phyloP scores from a whole-genome alignment of 2,329 filamentous ascomycete species.

The Chrysoporthe cubensis region DNA sequence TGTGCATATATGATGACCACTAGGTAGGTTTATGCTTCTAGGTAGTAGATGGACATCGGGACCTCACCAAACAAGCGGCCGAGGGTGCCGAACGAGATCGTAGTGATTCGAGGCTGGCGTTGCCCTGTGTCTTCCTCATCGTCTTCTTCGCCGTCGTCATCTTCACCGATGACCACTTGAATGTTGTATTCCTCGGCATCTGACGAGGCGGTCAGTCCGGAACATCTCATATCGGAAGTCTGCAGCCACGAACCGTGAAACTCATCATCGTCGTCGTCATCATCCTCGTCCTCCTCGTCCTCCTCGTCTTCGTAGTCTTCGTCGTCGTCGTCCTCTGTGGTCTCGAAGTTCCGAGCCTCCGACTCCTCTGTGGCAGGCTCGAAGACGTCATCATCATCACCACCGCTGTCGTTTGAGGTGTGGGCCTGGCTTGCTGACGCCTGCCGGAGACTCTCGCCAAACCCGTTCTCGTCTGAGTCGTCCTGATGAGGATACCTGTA shows the following conservation, averaged over 20 bases:
- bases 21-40: not conserved
- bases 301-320: conserved; percentile 34
- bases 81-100: conserved; percentile 12
- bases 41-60: not conserved
- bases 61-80: conserved; percentile 23
- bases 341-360: conserved; percentile 3
- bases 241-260: conserved; percentile 22
- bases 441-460: conserved; percentile 26
- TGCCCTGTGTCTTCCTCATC: conserved; percentile 12
- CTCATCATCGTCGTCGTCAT: conserved; percentile 34
- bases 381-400: conserved; percentile 16
- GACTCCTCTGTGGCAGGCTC: conserved; percentile 23
- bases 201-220: conserved; percentile 10
- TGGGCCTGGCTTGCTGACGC: conserved; percentile 11
- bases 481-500: conserved; percentile 27
- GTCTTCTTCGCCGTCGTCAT: conserved; percentile 30
- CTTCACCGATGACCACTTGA: conserved; percentile 29
- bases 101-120: not conserved
- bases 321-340: conserved; percentile 26
- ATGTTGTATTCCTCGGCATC: conserved; percentile 28
- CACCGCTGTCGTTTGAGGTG: conserved; percentile 10
- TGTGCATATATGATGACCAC: not conserved
- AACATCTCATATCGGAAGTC: not conserved
- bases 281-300: conserved; percentile 33
- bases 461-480: conserved; percentile 28